Conservation (phyloP, 2,329 filamentous ascomycete species). For the Colletotrichum musicola region DNA sequence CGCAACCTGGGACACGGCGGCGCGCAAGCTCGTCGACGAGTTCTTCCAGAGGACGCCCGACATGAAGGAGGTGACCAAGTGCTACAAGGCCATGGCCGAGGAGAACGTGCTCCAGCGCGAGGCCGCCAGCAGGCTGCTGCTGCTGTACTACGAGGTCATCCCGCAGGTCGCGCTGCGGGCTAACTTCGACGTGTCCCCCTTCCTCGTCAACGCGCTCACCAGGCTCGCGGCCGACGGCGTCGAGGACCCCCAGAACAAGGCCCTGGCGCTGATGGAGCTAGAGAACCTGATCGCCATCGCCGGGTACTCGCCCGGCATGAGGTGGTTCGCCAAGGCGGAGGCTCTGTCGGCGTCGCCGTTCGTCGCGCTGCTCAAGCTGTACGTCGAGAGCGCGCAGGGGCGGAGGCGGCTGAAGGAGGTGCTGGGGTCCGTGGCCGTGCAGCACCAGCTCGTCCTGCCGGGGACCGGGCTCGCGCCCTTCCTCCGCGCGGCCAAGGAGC, state of each 20-base stretch:
- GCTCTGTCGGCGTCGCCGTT: constrained; percentile 76
- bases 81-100: constrained; percentile 77
- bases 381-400: constrained; percentile 28
- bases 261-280: constrained; percentile 78
- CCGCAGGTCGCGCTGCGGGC: constrained; percentile 84
- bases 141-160: constrained; percentile 86
- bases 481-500: constrained; percentile 53
- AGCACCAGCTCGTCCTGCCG: constrained; percentile 75
- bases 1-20: constrained; percentile 76
- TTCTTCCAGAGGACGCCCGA: constrained; percentile 84
- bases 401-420: constrained; percentile 52
- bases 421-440: constrained; percentile 70
- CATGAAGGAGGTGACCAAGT: constrained; percentile 82
- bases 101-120: constrained; percentile 82
- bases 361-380: constrained; percentile 73
- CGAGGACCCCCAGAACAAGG: constrained; percentile 62
- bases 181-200: constrained; percentile 88
- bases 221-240: constrained; percentile 70
- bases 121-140: constrained; percentile 80
- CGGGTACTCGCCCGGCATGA: constrained; percentile 83
- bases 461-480: constrained; percentile 62
- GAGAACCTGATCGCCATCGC: constrained; percentile 87
- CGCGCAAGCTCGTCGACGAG: constrained; percentile 75
- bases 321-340: constrained; percentile 86
- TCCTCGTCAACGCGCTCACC: constrained; percentile 77